These are phyloP conservation scores for Didymellaceae sp. DNA, from an alignment of 2,329 filamentous ascomycete species.

Conservation along the genomic window DNA sequence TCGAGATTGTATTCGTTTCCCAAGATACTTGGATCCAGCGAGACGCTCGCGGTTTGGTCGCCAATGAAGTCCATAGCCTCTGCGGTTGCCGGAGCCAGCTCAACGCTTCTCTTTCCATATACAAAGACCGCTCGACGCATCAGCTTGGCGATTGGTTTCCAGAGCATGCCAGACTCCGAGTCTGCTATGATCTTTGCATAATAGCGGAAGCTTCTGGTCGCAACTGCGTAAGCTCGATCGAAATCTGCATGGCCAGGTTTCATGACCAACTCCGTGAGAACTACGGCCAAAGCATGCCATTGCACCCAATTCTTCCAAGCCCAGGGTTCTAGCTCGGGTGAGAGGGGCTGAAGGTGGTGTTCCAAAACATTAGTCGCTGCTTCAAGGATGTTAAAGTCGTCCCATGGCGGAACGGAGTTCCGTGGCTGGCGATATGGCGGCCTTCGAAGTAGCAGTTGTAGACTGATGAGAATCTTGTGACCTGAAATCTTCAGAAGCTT, in stretches of 20 bases:
- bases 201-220: constrained; percentile 2
- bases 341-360: constrained; percentile 4
- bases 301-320: constrained; percentile 25
- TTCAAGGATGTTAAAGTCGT: constrained; percentile 13
- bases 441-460: constrained; percentile 15
- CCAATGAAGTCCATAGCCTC: too few species aligned
- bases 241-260: not conserved
- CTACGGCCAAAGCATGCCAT: constrained; percentile 23
- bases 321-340: constrained; percentile 14
- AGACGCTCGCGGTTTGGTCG: too few species aligned
- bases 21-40: too few species aligned
- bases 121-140: constrained; percentile 22
- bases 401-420: constrained; percentile 13
- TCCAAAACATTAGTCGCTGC: constrained; percentile 12
- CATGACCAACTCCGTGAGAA: constrained; percentile 16
- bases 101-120: too few species aligned
- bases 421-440: constrained; percentile 8
- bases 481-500: too few species aligned
- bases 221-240: constrained; percentile 9
- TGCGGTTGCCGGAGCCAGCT: too few species aligned
- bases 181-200: constrained; percentile 20
- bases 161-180: constrained; percentile 17
- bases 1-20: too few species aligned
- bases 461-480: constrained; percentile 4
- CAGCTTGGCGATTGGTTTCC: constrained; percentile 22